phyloP scores from a whole-genome alignment of 768 basidiomycete genomes.

The Lactarius hatsudake region DNA sequence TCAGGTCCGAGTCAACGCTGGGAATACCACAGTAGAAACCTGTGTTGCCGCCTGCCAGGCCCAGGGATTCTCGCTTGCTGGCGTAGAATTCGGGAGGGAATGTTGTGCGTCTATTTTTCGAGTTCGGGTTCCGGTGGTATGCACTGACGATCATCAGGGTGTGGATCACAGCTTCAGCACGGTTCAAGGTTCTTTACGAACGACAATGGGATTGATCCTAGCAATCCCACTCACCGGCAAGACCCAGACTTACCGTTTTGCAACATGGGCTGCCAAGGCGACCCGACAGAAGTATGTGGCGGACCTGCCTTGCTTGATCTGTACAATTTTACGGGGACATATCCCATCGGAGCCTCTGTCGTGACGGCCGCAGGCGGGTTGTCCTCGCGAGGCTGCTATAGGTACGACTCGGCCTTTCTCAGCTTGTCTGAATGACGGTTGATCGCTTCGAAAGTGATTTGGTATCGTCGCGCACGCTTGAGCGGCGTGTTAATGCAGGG shows the following conservation, averaged over 20 bases:
- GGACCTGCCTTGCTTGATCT: not conserved
- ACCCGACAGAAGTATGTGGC: not conserved
- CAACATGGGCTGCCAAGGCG: not conserved
- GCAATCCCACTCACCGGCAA: not conserved
- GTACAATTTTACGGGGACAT: not conserved
- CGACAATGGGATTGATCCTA: not conserved
- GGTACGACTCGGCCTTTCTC: not conserved
- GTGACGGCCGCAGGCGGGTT: not conserved
- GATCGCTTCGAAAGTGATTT: not conserved
- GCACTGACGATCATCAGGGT: not conserved
- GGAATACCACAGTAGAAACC: slow-evolving; percentile 57
- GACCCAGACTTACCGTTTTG: not conserved
- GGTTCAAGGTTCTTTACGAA: not conserved
- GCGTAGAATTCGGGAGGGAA: no score
- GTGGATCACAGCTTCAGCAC: not conserved
- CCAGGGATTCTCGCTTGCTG: slow-evolving; percentile 67
- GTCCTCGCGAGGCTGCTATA: not conserved
- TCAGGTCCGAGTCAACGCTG: slow-evolving; percentile 34
- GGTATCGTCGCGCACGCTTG: not conserved
- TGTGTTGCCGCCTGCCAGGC: slow-evolving; percentile 66
- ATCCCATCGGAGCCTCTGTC: not conserved
- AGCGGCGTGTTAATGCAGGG: not conserved
- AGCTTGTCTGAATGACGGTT: not conserved
- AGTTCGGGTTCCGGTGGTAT: not conserved
- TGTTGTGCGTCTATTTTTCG: no score